Evolutionary conservation across 2,329 filamentous ascomycete genomes (phyloP), one percentile per base, ranked within the genome.

Genomic region (Hymenoscyphus linearis): DNA sequence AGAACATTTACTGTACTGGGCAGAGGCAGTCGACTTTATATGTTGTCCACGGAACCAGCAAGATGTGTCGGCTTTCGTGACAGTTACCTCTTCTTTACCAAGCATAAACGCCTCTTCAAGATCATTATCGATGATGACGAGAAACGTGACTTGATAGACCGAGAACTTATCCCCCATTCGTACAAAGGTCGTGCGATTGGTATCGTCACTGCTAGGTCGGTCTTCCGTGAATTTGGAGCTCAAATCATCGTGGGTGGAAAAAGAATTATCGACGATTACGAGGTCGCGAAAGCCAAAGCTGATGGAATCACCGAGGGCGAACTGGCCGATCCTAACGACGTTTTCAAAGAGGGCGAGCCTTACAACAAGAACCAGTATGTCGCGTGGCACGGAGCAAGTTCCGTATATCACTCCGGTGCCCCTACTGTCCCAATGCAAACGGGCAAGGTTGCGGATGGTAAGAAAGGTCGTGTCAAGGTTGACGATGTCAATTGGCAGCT

Each of bases 311-410:
- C 91, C 2, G 93, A 97, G 74, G 95, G 95, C 66, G 91, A 96
- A 73, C 74, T 98, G 26, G 95, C 93, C 18, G 95, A 98, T 71
- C 93, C 93, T 0, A 88, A 92, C 63, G 95, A 99, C 75, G 82
- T 93, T 50, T 84, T 92, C 27, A 82, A 83, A 9, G 79, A 82
- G n/a, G 90, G 88, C 44, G 89, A 96, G 73, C 82, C 87, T n/a
- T 99, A 99, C 81, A 97, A 99, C 80, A 92, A 93, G 77, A 99
- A 99, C 73, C 93, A 97, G 74, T 99, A 97, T 72, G 95, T 99
- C 31, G 95, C 95, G 31, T 99, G 95, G 95, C 93, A 96, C 74
- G 95, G 95, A 56, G 95, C 95, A 55, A 98, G 93, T 74, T 88
- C 90, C 44, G 95, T 99, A 26, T 99, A 99, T 74, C 92, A 98